Evolutionary conservation across 2,329 filamentous ascomycete genomes (phyloP).

Genomic region (Fusarium nematophilum): DNA sequence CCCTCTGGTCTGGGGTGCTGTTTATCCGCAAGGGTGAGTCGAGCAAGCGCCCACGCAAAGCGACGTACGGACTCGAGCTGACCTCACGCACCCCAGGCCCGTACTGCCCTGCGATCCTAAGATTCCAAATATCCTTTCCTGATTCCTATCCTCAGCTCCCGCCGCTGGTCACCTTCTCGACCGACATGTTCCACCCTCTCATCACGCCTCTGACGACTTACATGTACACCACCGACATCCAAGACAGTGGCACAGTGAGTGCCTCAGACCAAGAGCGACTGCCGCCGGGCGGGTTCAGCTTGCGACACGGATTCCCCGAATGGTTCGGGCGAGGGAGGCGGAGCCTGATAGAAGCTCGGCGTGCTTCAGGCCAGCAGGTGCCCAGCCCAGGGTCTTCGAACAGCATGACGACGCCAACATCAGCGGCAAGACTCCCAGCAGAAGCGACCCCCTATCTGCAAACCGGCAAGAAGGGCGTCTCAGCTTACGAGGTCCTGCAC

Average conservation of each 20-base stretch:
- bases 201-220: constrained; percentile 95
- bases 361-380: constrained; percentile 55
- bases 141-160: constrained; percentile 81
- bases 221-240: constrained; percentile 85
- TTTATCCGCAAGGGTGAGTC: constrained; percentile 87
- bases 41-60: neutral
- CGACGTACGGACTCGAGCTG: neutral
- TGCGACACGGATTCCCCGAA: constrained; percentile 88
- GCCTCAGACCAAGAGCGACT: constrained; percentile 85
- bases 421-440: constrained; percentile 43
- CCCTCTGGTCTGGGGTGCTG: constrained; percentile 88
- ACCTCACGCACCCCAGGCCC: constrained; percentile 70
- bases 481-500: constrained; percentile 75
- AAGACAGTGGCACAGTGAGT: constrained; percentile 81
- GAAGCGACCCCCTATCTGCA: constrained; percentile 54
- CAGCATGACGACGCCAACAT: constrained; percentile 46
- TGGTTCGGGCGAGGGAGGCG: constrained; percentile 80
- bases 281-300: constrained; percentile 88
- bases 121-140: constrained; percentile 91
- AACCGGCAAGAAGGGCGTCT: constrained; percentile 57
- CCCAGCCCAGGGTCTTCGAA: constrained; percentile 38
- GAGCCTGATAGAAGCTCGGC: constrained; percentile 52
- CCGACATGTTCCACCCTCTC: constrained; percentile 94
- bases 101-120: constrained; percentile 86
- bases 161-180: constrained; percentile 87